These are phyloP conservation scores for Trichoderma polysporum DNA, from an alignment of 2,329 filamentous ascomycete genomes.

Conservation along the genomic window DNA sequence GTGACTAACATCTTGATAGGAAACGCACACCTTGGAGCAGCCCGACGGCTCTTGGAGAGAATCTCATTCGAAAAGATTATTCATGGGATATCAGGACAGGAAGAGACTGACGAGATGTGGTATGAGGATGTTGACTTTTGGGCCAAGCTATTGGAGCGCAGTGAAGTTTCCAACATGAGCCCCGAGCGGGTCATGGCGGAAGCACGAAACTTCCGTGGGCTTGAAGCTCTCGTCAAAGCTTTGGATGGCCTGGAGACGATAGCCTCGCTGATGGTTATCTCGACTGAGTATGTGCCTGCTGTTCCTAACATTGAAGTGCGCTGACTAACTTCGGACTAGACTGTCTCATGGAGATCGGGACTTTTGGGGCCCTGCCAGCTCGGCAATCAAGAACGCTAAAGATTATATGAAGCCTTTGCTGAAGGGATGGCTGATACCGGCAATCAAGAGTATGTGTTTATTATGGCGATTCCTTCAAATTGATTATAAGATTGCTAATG, in stretches of 20 bases:
- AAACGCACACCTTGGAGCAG: constrained; percentile 53
- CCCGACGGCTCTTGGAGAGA: constrained; percentile 52
- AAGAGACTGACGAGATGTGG: constrained; percentile 39
- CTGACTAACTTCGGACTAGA: background rate
- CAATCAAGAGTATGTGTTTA: constrained; percentile 51
- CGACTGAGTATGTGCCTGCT: constrained; percentile 47
- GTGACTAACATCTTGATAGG: constrained; percentile 35
- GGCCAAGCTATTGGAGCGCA: constrained; percentile 39
- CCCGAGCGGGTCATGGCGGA: constrained; percentile 49
- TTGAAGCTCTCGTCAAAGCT: constrained; percentile 65
- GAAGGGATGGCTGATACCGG: constrained; percentile 60
- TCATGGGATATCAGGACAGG: constrained; percentile 39
- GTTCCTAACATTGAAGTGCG: background rate
- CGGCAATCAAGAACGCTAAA: constrained; percentile 54
- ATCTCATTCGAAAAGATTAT: constrained; percentile 53
- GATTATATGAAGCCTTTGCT: constrained; percentile 61
- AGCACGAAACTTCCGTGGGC: constrained; percentile 64
- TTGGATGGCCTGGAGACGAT: constrained; percentile 69
- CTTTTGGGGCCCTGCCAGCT: constrained; percentile 55
- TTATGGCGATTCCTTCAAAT: background rate
- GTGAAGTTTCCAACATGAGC: constrained; percentile 37
- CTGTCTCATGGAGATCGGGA: constrained; percentile 37
- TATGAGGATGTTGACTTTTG: constrained; percentile 44
- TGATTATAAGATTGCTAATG: background rate
- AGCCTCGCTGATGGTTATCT: constrained; percentile 54